A percentile compares a stretch with the other conserved stretches of the same genome.
These are phyloP conservation scores for Lichtheimia hyalospora DNA, from an alignment of 371 early-diverging fungal species.

Conservation along the genomic window DNA sequence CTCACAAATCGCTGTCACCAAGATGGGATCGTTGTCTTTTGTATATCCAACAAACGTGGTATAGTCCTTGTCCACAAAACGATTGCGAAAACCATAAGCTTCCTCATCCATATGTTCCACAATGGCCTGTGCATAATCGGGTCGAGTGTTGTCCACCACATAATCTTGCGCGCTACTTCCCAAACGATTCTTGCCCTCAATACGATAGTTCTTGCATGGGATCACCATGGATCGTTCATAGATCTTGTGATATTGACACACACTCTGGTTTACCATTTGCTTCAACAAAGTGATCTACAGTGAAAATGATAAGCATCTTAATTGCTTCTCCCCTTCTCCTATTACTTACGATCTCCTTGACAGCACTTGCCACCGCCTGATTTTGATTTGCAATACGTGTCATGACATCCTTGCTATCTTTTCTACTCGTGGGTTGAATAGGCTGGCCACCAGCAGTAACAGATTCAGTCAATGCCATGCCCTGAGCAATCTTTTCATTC, in stretches of 20 bases:
- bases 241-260: slow-evolving; percentile 23
- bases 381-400: too few species aligned
- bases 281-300: slow-evolving; percentile 18
- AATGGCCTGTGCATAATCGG: slow-evolving; percentile 9
- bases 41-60: slow-evolving; percentile 32
- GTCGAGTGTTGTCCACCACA: not conserved
- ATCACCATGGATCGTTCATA: slow-evolving; percentile 25
- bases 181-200: slow-evolving; percentile 26
- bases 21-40: slow-evolving; percentile 9
- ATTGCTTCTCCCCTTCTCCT: too few species aligned
- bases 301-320: not conserved
- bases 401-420: not conserved
- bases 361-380: slow-evolving; percentile 14
- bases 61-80: slow-evolving; percentile 38
- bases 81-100: slow-evolving; percentile 32
- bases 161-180: slow-evolving; percentile 6
- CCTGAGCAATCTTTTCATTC: slow-evolving; percentile 11
- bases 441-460: not conserved
- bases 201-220: slow-evolving; percentile 24
- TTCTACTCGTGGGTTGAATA: not conserved
- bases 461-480: not conserved
- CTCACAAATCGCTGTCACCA: slow-evolving; percentile 21
- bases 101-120: slow-evolving; percentile 35
- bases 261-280: slow-evolving; percentile 22
- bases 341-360: slow-evolving; percentile 32